A percentile compares a stretch with the other conserved stretches of the same genome.
phyloP scores from a whole-genome alignment of 1,284 basidiomycete genomes.

The Caloboletus firmus region DNA sequence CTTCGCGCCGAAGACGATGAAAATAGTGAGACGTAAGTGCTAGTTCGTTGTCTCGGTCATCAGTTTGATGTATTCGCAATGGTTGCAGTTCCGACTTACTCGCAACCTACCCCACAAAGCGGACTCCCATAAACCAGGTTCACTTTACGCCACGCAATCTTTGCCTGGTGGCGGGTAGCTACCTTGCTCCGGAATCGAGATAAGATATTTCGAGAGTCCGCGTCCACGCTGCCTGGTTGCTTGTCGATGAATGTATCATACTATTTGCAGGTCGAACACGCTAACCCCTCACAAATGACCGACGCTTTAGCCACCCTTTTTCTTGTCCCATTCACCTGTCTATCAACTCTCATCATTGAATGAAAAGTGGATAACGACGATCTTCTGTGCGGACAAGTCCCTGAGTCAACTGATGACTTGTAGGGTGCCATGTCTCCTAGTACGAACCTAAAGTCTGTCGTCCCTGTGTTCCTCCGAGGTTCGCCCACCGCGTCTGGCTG shows the following conservation, averaged over 20 bases:
- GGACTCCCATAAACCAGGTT: slow-evolving; percentile 88
- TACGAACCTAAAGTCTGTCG: neutral
- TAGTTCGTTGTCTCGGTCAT: neutral
- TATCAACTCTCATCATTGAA: neutral
- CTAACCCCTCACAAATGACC: slow-evolving; percentile 2
- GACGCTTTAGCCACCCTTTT: neutral
- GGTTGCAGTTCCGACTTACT: slow-evolving; percentile 77
- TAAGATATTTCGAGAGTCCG: slow-evolving; percentile 25
- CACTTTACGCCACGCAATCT: slow-evolving; percentile 95
- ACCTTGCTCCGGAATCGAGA: slow-evolving; percentile 56
- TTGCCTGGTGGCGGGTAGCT: slow-evolving; percentile 83
- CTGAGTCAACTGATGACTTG: neutral
- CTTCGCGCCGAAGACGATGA: slow-evolving; percentile 48
- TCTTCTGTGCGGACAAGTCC: neutral
- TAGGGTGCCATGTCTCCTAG: too few relatives aligned
- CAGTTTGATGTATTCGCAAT: slow-evolving; percentile 1
- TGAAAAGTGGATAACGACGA: slow-evolving; percentile 2
- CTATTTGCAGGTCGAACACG: neutral
- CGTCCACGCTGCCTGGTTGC: neutral
- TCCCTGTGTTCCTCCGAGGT: slow-evolving; percentile 1
- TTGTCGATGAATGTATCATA: neutral
- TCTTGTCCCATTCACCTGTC: slow-evolving; percentile 5
- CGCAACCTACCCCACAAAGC: slow-evolving; percentile 91
- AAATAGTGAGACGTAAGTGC: slow-evolving; percentile 60
- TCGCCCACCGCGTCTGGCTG: neutral